These are phyloP conservation scores for Myxozyma mucilagina DNA, from an alignment of 805 yeast genomes.

Conservation along the genomic window DNA sequence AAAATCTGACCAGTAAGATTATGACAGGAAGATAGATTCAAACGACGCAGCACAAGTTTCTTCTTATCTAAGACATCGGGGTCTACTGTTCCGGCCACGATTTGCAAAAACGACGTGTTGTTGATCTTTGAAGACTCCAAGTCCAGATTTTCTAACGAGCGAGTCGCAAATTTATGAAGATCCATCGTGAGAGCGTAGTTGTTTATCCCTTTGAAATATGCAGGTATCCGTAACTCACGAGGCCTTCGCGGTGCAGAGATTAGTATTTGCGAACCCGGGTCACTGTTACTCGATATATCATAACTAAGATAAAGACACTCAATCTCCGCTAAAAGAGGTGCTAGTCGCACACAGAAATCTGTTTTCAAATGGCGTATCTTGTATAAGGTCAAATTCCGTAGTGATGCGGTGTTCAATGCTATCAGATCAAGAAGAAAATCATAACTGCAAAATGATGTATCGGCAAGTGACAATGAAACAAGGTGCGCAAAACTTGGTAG, in stretches of 20 bases:
- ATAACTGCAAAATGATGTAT: not conserved
- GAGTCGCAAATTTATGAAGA: not conserved
- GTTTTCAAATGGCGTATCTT: not conserved
- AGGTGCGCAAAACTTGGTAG: not conserved
- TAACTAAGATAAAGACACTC: not conserved
- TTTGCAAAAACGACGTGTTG: not conserved
- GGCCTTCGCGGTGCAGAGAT: not conserved
- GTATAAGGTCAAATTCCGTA: not conserved
- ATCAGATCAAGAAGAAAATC: not conserved
- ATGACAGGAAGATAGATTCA: not conserved
- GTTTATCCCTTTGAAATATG: not conserved
- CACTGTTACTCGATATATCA: not conserved
- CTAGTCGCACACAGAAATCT: not conserved
- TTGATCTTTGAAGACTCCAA: not conserved
- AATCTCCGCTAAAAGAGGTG: not conserved
- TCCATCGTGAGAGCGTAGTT: not conserved
- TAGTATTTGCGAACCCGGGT: not conserved
- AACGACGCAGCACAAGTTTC: not conserved
- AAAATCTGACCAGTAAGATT: not conserved
- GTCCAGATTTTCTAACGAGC: not conserved
- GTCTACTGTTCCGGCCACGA: not conserved
- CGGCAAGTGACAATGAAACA: not conserved
- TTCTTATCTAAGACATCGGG: not conserved
- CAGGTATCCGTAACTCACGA: not conserved
- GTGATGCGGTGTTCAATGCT: not conserved